Conservation (phyloP, 495 filamentous ascomycete genomes). For the Aspergillus conjunctus region DNA sequence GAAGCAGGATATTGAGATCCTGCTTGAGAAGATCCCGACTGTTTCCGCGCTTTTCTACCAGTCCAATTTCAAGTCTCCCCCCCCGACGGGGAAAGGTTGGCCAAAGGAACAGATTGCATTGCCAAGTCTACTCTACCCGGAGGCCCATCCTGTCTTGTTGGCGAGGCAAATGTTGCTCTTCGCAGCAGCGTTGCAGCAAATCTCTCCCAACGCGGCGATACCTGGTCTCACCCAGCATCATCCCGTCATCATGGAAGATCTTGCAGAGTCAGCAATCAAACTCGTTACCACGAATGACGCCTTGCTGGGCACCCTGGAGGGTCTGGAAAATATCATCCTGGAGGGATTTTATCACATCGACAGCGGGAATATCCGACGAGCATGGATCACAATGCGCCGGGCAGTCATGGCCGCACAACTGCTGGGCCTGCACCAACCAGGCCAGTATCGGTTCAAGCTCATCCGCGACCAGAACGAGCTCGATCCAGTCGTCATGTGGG, state of each 20-base stretch:
- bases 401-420: constrained; percentile 9
- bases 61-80: constrained; percentile 1
- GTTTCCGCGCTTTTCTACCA: neutral
- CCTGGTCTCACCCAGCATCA: constrained; percentile 6
- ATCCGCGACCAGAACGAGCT: constrained; percentile 3
- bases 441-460: constrained; percentile 7
- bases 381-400: constrained; percentile 11
- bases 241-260: constrained; percentile 6
- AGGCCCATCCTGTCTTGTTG: constrained; percentile 2
- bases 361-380: constrained; percentile 10
- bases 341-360: constrained; percentile 8
- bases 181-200: constrained; percentile 7
- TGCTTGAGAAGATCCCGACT: neutral
- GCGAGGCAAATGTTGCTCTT: constrained; percentile 10
- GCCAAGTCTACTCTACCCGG: neutral
- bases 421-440: constrained; percentile 7
- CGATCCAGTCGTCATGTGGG: constrained; percentile 4
- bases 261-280: constrained; percentile 5
- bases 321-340: constrained; percentile 4
- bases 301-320: constrained; percentile 6
- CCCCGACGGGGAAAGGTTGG: neutral
- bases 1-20: neutral
- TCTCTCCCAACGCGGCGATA: neutral
- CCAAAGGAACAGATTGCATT: neutral
- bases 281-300: neutral